Evolutionary conservation across 768 basidiomycete species (phyloP).

Genomic region (Kwoniella newhampshirensis): DNA sequence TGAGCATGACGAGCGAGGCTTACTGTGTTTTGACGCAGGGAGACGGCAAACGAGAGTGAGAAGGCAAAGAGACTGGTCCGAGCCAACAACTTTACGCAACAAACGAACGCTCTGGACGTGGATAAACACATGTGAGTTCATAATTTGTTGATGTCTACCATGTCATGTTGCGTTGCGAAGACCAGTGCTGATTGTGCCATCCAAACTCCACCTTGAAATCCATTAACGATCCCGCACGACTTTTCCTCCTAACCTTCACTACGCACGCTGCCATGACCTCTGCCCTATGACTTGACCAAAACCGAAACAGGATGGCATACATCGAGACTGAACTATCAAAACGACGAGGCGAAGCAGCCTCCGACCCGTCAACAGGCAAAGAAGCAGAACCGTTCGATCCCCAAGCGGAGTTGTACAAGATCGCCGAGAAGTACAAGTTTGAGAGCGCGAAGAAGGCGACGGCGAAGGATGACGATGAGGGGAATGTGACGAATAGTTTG

Average conservation of each 20-base stretch:
- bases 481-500: constrained; percentile 86
- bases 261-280: not conserved
- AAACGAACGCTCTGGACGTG: constrained; percentile 91
- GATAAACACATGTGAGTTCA: constrained; percentile 98
- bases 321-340: constrained; percentile 90
- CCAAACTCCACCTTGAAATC: too few relatives aligned
- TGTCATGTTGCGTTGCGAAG: too few relatives aligned
- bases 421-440: constrained; percentile 60
- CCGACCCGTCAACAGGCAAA: constrained; percentile 54
- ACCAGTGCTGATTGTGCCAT: too few relatives aligned
- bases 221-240: too few relatives aligned
- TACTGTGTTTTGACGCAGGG: not conserved
- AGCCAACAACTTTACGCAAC: constrained; percentile 92
- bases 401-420: constrained; percentile 72
- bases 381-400: constrained; percentile 61
- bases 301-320: constrained; percentile 98
- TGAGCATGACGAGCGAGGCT: not conserved
- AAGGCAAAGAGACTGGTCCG: constrained; percentile 73
- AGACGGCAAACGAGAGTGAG: constrained; percentile 62
- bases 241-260: too few relatives aligned
- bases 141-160: too few relatives aligned
- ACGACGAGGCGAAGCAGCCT: constrained; percentile 60
- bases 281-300: too few relatives aligned
- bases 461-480: constrained; percentile 66
- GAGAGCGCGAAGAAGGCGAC: constrained; percentile 46